These are phyloP conservation scores for Entrophospora sp. DNA, from an alignment of 192 early-diverging fungal genomes.

Conservation along the genomic window DNA sequence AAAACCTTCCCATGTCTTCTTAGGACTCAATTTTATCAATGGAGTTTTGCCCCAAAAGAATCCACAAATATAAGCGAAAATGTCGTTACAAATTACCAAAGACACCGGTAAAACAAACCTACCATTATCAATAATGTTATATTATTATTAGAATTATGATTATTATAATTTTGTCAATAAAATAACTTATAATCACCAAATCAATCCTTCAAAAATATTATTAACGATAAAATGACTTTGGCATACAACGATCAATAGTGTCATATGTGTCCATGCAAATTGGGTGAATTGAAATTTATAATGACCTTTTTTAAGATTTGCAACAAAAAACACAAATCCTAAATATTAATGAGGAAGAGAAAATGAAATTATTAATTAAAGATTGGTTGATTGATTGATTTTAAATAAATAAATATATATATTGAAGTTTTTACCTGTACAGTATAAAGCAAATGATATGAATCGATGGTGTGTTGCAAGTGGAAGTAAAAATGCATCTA, in stretches of 20 bases:
- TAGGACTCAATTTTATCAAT: constrained; percentile 89
- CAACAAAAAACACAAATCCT: constrained; percentile 88
- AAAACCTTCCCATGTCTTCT: constrained; percentile 98
- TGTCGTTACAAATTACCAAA: constrained; percentile 91
- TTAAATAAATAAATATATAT: neutral
- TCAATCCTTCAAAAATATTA: constrained; percentile 95
- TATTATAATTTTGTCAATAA: neutral
- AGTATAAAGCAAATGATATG: constrained; percentile 85
- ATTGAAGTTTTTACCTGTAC: constrained; percentile 71
- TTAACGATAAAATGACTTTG: constrained; percentile 95
- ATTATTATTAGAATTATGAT: neutral
- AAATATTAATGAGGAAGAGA: neutral
- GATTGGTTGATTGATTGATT: neutral
- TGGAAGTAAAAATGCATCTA: constrained; percentile 73
- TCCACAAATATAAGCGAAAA: constrained; percentile 91
- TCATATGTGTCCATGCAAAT: constrained; percentile 98
- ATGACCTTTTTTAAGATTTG: constrained; percentile 84
- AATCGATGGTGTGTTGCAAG: constrained; percentile 91
- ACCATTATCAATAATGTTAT: neutral
- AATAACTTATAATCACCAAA: constrained; percentile 51
- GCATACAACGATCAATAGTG: constrained; percentile 80
- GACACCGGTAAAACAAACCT: constrained; percentile 79
- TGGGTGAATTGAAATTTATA: constrained; percentile 94
- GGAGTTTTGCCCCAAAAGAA: constrained; percentile 88
- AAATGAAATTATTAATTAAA: neutral